phyloP scores from a whole-genome alignment of 768 basidiomycete genomes.

The Chalciporus piperatus region DNA sequence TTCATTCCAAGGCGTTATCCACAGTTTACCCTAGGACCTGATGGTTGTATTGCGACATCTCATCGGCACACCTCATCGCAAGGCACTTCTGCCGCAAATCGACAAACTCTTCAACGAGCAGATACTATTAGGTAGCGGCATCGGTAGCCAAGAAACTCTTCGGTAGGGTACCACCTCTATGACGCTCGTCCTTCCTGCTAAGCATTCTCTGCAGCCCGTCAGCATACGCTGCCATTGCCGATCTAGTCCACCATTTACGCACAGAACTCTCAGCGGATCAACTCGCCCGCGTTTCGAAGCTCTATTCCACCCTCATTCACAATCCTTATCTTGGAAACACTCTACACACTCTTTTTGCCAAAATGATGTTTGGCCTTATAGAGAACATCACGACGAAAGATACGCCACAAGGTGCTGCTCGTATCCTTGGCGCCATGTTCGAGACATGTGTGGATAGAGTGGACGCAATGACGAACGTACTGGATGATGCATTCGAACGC shows the following conservation, averaged over 20 bases:
- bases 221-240: constrained; percentile 86
- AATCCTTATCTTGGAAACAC: constrained; percentile 77
- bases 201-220: constrained; percentile 50
- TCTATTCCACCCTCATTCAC: constrained; percentile 87
- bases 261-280: constrained; percentile 76
- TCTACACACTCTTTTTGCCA: constrained; percentile 87
- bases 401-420: constrained; percentile 61
- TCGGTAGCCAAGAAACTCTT: constrained; percentile 83
- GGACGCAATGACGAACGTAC: constrained; percentile 69
- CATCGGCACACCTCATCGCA: constrained; percentile 71
- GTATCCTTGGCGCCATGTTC: constrained; percentile 71
- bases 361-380: constrained; percentile 86
- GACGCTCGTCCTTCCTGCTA: not conserved
- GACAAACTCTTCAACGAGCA: constrained; percentile 90
- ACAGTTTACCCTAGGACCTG: constrained; percentile 58
- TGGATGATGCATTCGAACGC: constrained; percentile 46
- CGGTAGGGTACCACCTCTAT: constrained; percentile 43
- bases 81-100: constrained; percentile 75
- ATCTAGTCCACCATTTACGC: constrained; percentile 90
- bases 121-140: constrained; percentile 80
- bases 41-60: constrained; percentile 92
- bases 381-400: constrained; percentile 81
- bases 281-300: constrained; percentile 72
- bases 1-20: not conserved
- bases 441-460: constrained; percentile 84